These are phyloP conservation scores for Adansonia madagascariensis DNA, from an alignment of 441 rosid species.

Conservation along the genomic window DNA sequence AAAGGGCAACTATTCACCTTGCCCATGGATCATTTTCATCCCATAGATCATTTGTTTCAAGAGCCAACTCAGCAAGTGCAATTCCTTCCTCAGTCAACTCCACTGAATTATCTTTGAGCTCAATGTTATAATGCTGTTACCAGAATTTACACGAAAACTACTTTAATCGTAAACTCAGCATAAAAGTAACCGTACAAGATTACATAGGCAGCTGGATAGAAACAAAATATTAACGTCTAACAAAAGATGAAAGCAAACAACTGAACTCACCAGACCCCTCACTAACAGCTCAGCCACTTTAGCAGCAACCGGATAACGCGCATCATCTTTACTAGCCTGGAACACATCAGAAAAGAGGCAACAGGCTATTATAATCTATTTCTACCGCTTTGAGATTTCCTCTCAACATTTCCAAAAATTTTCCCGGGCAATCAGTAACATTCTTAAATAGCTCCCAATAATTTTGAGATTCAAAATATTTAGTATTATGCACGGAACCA, in stretches of 20 bases:
- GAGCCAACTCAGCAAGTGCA: constrained; percentile 92
- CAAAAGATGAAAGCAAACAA: constrained; percentile 27
- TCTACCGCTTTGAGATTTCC: constrained; percentile 17
- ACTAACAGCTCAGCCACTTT: constrained; percentile 94
- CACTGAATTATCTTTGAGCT: constrained; percentile 92
- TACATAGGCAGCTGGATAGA: constrained; percentile 21
- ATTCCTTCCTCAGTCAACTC: constrained; percentile 98
- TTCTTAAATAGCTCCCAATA: constrained; percentile 8
- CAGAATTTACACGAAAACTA: constrained; percentile 27
- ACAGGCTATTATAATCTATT: constrained; percentile 19
- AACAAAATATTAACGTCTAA: constrained; percentile 16
- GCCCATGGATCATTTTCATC: constrained; percentile 99
- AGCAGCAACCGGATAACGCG: constrained; percentile 95
- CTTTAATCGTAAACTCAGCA: constrained; percentile 16
- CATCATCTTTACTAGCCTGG: constrained; percentile 93
- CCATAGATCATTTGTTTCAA: constrained; percentile 93
- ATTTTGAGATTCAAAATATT: constrained; percentile 13
- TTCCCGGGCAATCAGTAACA: constrained; percentile 14
- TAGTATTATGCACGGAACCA: neutral
- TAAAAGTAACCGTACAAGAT: constrained; percentile 24
- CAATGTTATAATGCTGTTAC: constrained; percentile 82
- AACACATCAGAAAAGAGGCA: constrained; percentile 26
- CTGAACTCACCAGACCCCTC: constrained; percentile 66
- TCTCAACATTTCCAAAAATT: neutral
- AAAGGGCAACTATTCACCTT: constrained; percentile 50